These are phyloP conservation scores for Cladophialophora exuberans DNA, from an alignment of 2,329 filamentous ascomycete species.

Conservation along the genomic window DNA sequence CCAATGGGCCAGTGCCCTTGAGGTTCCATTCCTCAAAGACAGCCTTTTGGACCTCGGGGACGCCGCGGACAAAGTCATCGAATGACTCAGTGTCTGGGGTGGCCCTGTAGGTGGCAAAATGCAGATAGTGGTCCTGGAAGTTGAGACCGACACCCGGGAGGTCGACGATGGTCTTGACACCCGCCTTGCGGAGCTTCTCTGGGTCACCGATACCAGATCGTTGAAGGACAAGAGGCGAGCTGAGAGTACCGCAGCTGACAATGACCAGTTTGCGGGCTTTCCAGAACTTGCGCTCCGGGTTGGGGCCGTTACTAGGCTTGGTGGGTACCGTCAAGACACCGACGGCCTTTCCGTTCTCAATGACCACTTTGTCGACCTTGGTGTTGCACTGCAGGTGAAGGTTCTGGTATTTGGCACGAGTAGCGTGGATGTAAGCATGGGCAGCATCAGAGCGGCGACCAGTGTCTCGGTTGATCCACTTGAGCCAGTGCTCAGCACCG, in stretches of 20 bases:
- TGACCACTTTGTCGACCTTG: constrained; percentile 76
- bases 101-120: constrained; percentile 70
- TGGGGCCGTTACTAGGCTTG: constrained; percentile 65
- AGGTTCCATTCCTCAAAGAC: constrained; percentile 78
- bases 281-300: constrained; percentile 54
- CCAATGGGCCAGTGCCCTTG: constrained; percentile 76
- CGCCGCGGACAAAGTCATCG: constrained; percentile 77
- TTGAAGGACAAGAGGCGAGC: constrained; percentile 75
- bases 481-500: constrained; percentile 80
- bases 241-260: constrained; percentile 72
- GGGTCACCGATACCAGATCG: constrained; percentile 74
- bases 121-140: constrained; percentile 77
- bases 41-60: constrained; percentile 71
- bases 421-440: constrained; percentile 77
- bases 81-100: constrained; percentile 78
- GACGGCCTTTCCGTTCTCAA: constrained; percentile 72
- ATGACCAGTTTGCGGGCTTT: constrained; percentile 74
- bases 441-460: constrained; percentile 76
- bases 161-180: constrained; percentile 70
- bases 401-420: constrained; percentile 70
- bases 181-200: constrained; percentile 69
- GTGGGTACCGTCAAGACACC: constrained; percentile 71
- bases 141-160: constrained; percentile 75
- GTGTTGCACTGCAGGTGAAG: constrained; percentile 74
- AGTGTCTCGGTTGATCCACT: constrained; percentile 73